phyloP scores from a whole-genome alignment of 2,329 filamentous ascomycete genomes.

The Paecilomyces dactylethromorphus region DNA sequence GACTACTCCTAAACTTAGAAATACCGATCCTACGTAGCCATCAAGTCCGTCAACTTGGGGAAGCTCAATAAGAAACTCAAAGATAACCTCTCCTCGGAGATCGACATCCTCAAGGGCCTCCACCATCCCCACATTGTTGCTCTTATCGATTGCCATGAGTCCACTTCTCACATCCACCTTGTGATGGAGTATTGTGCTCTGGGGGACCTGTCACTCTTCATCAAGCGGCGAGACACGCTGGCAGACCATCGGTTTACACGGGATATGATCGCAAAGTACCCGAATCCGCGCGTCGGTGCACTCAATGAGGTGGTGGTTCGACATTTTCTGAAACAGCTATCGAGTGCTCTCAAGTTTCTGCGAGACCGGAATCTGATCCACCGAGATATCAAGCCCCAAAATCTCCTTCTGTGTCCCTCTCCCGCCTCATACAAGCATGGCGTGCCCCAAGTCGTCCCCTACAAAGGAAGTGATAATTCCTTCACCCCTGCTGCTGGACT shows the following conservation, averaged over 20 bases:
- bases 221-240: conserved; percentile 84
- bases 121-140: conserved; percentile 96
- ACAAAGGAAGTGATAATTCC: conserved; percentile 74
- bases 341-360: conserved; percentile 85
- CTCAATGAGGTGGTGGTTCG: conserved; percentile 93
- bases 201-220: conserved; percentile 89
- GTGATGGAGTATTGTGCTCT: conserved; percentile 99
- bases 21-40: conserved; percentile 75
- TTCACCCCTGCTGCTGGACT: conserved; percentile 75
- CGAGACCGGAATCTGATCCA: conserved; percentile 82
- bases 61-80: conserved; percentile 94
- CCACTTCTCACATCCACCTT: conserved; percentile 81
- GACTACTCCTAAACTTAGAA: conserved; percentile 46
- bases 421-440: conserved; percentile 61
- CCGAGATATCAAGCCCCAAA: conserved; percentile 95
- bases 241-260: conserved; percentile 71
- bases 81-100: conserved; percentile 92
- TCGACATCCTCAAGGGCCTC: conserved; percentile 86
- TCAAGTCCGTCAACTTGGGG: conserved; percentile 89
- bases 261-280: conserved; percentile 91
- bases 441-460: conserved; percentile 57
- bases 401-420: conserved; percentile 82
- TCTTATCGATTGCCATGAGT: conserved; percentile 89
- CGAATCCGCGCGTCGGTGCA: conserved; percentile 73
- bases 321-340: conserved; percentile 92